Evolutionary conservation across 805 yeast genomes (phyloP).

Genomic region (Candida ovalis): DNA sequence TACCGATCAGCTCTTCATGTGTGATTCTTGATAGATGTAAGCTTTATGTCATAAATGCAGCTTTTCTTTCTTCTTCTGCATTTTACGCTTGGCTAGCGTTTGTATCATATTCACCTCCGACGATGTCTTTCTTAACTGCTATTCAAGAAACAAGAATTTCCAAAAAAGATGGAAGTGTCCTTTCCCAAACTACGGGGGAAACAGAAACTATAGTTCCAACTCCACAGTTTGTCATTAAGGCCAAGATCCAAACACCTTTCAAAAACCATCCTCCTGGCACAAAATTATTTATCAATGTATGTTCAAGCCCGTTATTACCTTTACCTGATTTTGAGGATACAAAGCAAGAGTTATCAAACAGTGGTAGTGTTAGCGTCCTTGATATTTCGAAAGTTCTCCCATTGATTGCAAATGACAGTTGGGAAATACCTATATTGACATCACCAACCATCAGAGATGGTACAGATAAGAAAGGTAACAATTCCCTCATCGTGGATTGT

Average conservation of each 20-base stretch:
- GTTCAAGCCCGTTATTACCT: constrained; percentile 65
- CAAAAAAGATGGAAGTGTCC: not conserved
- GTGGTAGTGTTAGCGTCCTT: not conserved
- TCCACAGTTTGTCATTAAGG: constrained; percentile 73
- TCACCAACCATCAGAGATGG: constrained; percentile 50
- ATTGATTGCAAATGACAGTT: constrained; percentile 61
- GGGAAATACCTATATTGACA: constrained; percentile 83
- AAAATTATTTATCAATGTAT: constrained; percentile 77
- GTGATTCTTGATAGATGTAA: too few relatives aligned
- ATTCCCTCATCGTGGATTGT: constrained; percentile 73
- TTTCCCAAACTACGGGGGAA: not conserved
- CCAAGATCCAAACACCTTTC: constrained; percentile 42
- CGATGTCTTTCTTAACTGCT: constrained; percentile 17
- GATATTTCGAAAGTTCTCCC: constrained; percentile 40
- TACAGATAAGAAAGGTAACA: constrained; percentile 65
- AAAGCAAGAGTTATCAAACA: constrained; percentile 5
- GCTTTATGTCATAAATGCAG: too few relatives aligned
- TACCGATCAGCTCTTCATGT: too few relatives aligned
- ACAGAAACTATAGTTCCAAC: constrained; percentile 38
- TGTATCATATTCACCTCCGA: too few relatives aligned
- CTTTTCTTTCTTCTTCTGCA: too few relatives aligned
- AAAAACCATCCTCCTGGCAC: constrained; percentile 33
- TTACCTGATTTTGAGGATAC: constrained; percentile 36
- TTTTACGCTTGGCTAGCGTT: too few relatives aligned
- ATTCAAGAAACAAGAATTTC: constrained; percentile 6